Percentiles rank a stretch among this genome's conserved stretches.
Conservation (phyloP, 2,329 filamentous ascomycete species). For the Trichoderma guizhouense region DNA sequence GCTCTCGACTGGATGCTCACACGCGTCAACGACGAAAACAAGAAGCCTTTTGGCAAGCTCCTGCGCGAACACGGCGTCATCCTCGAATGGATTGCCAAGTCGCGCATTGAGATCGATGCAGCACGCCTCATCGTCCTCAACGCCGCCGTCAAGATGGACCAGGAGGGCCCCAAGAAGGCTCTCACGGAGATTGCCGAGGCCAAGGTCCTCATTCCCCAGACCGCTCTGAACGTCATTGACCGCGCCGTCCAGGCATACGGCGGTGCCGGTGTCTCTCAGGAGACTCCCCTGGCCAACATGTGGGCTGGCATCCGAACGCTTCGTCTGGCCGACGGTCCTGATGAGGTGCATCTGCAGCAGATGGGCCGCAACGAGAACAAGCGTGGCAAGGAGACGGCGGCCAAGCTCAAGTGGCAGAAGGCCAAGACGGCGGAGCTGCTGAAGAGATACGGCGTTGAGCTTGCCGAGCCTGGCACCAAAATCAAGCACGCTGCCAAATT, state of each 20-base stretch:
- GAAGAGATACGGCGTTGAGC: slow-evolving; percentile 51
- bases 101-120: slow-evolving; percentile 89
- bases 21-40: slow-evolving; percentile 85
- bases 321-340: slow-evolving; percentile 85
- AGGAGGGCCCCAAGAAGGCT: slow-evolving; percentile 80
- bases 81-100: slow-evolving; percentile 89
- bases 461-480: slow-evolving; percentile 48
- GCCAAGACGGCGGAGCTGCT: slow-evolving; percentile 64
- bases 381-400: slow-evolving; percentile 57
- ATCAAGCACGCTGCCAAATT: slow-evolving; percentile 49
- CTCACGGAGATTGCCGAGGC: slow-evolving; percentile 93
- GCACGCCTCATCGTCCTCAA: slow-evolving; percentile 88
- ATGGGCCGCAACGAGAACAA: slow-evolving; percentile 79
- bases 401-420: slow-evolving; percentile 62
- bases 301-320: slow-evolving; percentile 80
- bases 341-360: slow-evolving; percentile 89
- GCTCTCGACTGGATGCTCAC: slow-evolving; percentile 94
- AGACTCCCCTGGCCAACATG: slow-evolving; percentile 84
- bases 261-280: slow-evolving; percentile 86
- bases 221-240: slow-evolving; percentile 83
- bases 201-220: slow-evolving; percentile 85
- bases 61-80: slow-evolving; percentile 89
- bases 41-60: slow-evolving; percentile 87
- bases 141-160: slow-evolving; percentile 92
- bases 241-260: slow-evolving; percentile 91